Evolutionary conservation across 805 yeast genomes (phyloP).

Genomic region (Danielia reshetovae): DNA sequence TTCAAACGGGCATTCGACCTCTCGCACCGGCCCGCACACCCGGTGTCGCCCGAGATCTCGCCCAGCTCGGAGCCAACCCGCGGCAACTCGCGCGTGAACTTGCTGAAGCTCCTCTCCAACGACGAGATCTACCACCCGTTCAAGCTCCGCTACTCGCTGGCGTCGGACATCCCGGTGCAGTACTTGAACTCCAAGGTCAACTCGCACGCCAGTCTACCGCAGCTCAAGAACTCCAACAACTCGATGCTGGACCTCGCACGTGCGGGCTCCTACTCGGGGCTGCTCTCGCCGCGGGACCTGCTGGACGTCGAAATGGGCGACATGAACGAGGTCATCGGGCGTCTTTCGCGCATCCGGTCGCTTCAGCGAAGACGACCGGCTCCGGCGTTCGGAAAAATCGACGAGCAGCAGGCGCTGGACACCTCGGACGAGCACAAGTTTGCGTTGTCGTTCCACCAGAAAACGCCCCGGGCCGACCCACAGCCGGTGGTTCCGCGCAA

Average conservation of each 20-base stretch:
- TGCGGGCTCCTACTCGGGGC: conserved; percentile 6
- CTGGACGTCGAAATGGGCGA: conserved; percentile 9
- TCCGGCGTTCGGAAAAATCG: conserved; percentile 1
- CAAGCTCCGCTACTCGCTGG: conserved; percentile 34
- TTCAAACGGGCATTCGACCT: conserved; percentile 31
- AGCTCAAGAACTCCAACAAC: conserved; percentile 17
- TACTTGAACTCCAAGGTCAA: conserved; percentile 37
- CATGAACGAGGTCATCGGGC: conserved; percentile 14
- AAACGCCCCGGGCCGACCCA: conserved; percentile 3
- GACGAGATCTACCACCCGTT: conserved; percentile 37
- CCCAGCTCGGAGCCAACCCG: conserved; percentile 41
- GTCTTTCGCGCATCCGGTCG: conserved; percentile 15
- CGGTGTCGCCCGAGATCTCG: conserved; percentile 39
- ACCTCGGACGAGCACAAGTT: neutral
- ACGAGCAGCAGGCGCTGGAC: neutral
- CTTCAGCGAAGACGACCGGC: conserved; percentile 15
- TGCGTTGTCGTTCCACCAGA: neutral
- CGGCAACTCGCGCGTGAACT: conserved; percentile 38
- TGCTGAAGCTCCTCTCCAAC: conserved; percentile 30
- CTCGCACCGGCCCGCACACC: conserved; percentile 29
- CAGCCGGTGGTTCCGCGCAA: conserved; percentile 20
- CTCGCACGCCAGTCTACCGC: conserved; percentile 33
- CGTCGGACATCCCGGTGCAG: conserved; percentile 37
- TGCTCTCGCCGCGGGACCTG: conserved; percentile 15
- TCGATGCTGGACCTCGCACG: conserved; percentile 21